Base-by-base conservation (phyloP, 768 basidiomycete genomes). In the Psilocybe cyanescens region DNA sequence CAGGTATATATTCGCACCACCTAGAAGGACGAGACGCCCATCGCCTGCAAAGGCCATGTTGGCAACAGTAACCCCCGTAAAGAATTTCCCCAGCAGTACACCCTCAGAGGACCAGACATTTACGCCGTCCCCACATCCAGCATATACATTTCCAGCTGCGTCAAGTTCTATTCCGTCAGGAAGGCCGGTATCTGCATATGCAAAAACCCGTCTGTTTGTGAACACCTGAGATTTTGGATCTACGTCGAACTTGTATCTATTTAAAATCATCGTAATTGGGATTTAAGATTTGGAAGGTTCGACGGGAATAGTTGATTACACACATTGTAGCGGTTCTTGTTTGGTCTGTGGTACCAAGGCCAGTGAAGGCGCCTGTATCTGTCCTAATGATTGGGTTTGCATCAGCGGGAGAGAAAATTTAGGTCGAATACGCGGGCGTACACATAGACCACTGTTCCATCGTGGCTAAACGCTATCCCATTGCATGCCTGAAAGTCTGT, bases 401-500 rank as follows among this genome's bases (percentile, higher is more conserved):
- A 11, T 41, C 31, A 5, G 37, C 39, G 2, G 12, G 44, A 37
- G 33, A 12, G 14, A 45, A 28, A 17, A 7, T 33, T 24, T 8
- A 19, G 28, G n/a, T 12, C 6, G 28, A 46, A 9, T 56, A n/a
- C 12, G 28, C 47, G 3, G 5, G 70, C 74, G 24, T 66, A 79
- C 89, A 93, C 77, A 68, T 88, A 94, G 2, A 85, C 90, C 4
- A 76, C 83, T 52, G 73, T 82, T 7, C 90, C 89, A 62, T 89
- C 85, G 2, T 77, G 73, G 16, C 82, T 83, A 70, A 93, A 88
- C 0, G 89, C 88, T 54, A 94, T 83, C 1, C 91, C 93, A 67
- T 94, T 94, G 45, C 82, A 82, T 63, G 83, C 83, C 59, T 83
- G 81, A 68, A 94, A 89, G n/a, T 86, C 88, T 62, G 90, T 89